These are phyloP conservation scores for Nasturtium officinale DNA, from an alignment of 345 rosid species.

Conservation along the genomic window DNA sequence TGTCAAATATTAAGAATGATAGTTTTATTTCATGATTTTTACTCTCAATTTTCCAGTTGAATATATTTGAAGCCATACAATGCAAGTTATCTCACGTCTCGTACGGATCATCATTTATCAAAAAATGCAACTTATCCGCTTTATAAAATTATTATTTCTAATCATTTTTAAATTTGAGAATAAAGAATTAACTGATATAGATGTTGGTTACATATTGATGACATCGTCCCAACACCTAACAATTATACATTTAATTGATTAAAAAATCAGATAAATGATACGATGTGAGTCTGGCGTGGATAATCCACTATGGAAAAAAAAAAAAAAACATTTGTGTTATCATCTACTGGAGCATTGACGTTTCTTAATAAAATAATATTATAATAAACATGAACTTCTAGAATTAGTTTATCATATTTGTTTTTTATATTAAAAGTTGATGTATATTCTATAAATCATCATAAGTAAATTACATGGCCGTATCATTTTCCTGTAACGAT, in stretches of 20 bases:
- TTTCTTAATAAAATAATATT: background rate
- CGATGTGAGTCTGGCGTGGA: background rate
- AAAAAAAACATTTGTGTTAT: background rate
- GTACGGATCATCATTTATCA: constrained; percentile 7
- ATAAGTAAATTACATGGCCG: constrained; percentile 25
- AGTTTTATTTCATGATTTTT: background rate
- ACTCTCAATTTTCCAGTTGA: background rate
- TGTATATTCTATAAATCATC: background rate
- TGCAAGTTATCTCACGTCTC: background rate
- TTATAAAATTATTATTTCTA: background rate
- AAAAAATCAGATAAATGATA: background rate
- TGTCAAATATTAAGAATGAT: background rate
- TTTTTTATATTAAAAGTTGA: background rate
- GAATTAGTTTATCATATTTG: too few relatives aligned
- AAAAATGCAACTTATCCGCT: background rate
- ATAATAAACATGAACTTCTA: too few relatives aligned
- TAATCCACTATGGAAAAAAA: background rate
- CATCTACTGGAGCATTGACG: background rate
- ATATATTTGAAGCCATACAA: background rate
- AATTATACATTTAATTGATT: background rate
- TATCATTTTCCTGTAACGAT: constrained; percentile 25
- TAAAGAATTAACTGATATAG: background rate
- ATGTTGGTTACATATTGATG: constrained; percentile 8
- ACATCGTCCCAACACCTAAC: constrained; percentile 4
- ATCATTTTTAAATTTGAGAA: background rate